phyloP scores from a whole-genome alignment of 352 stramenopile genomes.

The Phytophthora citricola region DNA sequence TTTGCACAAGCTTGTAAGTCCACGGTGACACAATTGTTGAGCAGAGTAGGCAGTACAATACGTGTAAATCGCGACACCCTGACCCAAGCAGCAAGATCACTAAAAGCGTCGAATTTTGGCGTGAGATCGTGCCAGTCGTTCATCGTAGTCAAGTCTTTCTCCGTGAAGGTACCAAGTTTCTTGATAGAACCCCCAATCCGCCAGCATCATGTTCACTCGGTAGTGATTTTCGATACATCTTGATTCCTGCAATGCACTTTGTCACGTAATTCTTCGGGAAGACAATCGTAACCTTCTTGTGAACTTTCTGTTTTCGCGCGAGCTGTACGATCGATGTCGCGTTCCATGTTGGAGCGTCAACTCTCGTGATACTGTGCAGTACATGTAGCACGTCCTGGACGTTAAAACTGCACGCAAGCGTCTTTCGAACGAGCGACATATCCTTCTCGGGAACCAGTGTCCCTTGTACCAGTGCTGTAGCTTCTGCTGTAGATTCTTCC shows the following conservation, averaged over 20 bases:
- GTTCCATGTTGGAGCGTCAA: conserved; percentile 4
- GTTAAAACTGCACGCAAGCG: too few species aligned
- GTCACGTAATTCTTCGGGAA: background rate
- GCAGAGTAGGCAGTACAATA: too few species aligned
- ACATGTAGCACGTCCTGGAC: too few species aligned
- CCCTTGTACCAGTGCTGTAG: too few species aligned
- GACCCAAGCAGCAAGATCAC: too few species aligned
- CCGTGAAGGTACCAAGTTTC: conserved; percentile 2
- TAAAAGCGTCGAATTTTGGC: too few species aligned
- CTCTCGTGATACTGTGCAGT: background rate
- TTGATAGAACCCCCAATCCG: background rate
- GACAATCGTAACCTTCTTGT: conserved; percentile 1
- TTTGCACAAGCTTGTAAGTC: conserved; percentile 9
- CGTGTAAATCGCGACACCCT: too few species aligned
- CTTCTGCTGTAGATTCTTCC: too few species aligned
- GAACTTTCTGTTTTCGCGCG: background rate
- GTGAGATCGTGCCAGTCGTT: background rate
- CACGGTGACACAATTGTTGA: background rate
- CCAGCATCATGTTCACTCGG: conserved; percentile 2
- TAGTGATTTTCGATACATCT: conserved; percentile 4
- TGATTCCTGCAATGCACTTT: conserved; percentile 10
- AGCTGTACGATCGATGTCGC: background rate
- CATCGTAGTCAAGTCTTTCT: conserved; percentile 11
- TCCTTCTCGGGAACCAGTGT: too few species aligned
- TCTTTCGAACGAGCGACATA: too few species aligned